Conservation (phyloP, 495 filamentous ascomycete species). For the Chaetomium fimeti region DNA sequence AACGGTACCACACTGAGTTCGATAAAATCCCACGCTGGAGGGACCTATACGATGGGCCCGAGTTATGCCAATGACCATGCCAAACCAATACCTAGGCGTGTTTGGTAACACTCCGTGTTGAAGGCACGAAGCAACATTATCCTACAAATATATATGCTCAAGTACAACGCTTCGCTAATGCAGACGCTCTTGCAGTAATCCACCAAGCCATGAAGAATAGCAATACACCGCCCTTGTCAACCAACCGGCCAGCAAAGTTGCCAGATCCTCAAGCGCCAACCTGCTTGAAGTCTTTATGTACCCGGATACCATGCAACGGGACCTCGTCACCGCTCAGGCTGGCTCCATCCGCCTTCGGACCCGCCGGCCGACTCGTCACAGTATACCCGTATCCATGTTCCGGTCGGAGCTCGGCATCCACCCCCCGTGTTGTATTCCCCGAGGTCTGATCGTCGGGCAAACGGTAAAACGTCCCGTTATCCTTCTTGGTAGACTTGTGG, state of each 20-base stretch:
- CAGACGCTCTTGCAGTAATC: not conserved
- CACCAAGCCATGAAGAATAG: not conserved
- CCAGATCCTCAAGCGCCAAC: not conserved
- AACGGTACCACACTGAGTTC: too few relatives aligned
- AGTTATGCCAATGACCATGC: too few relatives aligned
- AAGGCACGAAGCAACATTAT: too few relatives aligned
- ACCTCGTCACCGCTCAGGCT: conserved; percentile 16
- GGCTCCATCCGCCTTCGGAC: not conserved
- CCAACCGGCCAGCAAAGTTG: not conserved
- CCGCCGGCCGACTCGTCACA: conserved; percentile 15
- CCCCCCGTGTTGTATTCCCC: not conserved
- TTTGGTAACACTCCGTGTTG: too few relatives aligned
- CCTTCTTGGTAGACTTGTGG: not conserved
- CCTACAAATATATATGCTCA: not conserved
- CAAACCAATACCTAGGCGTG: too few relatives aligned
- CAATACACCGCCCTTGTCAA: not conserved
- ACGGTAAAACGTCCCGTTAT: conserved; percentile 12
- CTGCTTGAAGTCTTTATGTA: conserved; percentile 14
- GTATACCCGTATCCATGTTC: conserved; percentile 12
- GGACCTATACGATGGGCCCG: too few relatives aligned
- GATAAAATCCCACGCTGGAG: too few relatives aligned
- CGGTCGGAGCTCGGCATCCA: conserved; percentile 9
- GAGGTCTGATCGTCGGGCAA: conserved; percentile 7
- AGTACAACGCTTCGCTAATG: not conserved
- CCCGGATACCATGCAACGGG: conserved; percentile 18